Evolutionary conservation across 192 early-diverging fungal genomes (phyloP), one percentile per base, ranked within the genome.

Genomic region (Obelidium mucronatum): DNA sequence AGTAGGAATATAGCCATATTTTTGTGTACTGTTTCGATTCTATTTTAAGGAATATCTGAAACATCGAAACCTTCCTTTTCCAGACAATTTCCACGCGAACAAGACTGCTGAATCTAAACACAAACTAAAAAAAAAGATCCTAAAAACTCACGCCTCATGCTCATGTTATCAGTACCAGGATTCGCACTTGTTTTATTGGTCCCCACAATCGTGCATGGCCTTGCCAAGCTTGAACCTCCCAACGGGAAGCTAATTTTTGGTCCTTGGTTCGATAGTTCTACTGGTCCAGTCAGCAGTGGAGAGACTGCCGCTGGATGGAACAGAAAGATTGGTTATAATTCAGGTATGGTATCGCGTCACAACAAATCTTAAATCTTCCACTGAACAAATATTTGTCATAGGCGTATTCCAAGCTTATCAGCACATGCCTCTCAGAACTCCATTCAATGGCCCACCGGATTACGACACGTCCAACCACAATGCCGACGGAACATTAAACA

Each of bases 341-440:
- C 69, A 35, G 40, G 69, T 72, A 33, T 28, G 22, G 11, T 26
- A 52, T 53, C 11, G 8, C 24, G 6, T 69, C 13, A 53, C 26
- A 13, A 37, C 22, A 15, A 39, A 17, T 39, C 13, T 30, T 8
- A 15, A 13, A 15, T 65, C 22, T 13, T 30, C 30, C 30, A 37
- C 2, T 65, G 31, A 37, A 31, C 1, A 30, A 60, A 15, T 60
- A n/a, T n/a, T 39, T n/a, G 17, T 2, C 15, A 28, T 37, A 69
- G 67, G 67, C 26, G 69, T 58, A n/a, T 72, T 72, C 36, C 69
- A 72, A 58, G 22, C 58, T 19, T 72, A 72, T 22, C 69, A 72
- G 34, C 54, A 72, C 19, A 26, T 72, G 28, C 69, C 69, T 13
- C 69, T 35, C 24, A n/a, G 22, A 24, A 33, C 54, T 1, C 69